A percentile compares a stretch with the other conserved stretches of the same genome.
phyloP scores from a whole-genome alignment of 2,329 filamentous ascomycete genomes.

The Hypocrella siamensis region DNA sequence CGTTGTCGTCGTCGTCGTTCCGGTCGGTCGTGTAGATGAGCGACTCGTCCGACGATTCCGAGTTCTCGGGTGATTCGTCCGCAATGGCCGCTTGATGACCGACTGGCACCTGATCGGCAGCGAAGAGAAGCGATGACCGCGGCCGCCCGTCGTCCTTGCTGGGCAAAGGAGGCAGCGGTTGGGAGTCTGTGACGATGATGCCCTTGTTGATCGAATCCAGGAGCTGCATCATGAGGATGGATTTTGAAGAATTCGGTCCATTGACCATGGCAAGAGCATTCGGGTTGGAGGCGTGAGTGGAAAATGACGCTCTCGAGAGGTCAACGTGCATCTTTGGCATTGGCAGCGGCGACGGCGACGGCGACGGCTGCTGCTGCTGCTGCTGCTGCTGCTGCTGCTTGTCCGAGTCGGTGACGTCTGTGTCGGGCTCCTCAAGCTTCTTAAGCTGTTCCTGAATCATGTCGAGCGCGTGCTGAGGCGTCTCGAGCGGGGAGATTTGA shows the following conservation, averaged over 20 bases:
- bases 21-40: too few species aligned
- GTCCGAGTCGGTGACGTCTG: slow-evolving; percentile 18
- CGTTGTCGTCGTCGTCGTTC: too few species aligned
- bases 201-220: not conserved
- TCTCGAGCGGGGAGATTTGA: slow-evolving; percentile 36
- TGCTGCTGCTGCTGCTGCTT: too few species aligned
- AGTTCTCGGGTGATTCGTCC: too few species aligned
- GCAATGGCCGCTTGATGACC: too few species aligned
- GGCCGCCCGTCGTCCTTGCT: not conserved
- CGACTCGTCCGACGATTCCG: too few species aligned
- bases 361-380: too few species aligned
- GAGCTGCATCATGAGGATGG: not conserved
- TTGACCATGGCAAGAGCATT: not conserved
- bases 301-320: slow-evolving; percentile 33
- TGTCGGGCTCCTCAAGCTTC: slow-evolving; percentile 26
- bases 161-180: not conserved
- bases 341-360: too few species aligned
- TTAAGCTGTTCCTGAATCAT: slow-evolving; percentile 36
- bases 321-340: slow-evolving; percentile 43
- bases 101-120: slow-evolving; percentile 1
- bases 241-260: not conserved
- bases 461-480: slow-evolving; percentile 30
- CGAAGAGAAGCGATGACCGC: slow-evolving; percentile 1
- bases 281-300: slow-evolving; percentile 21
- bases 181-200: not conserved